Evolutionary conservation across 2,329 filamentous ascomycete species (phyloP).

Genomic region (Samsoniella hepiali): DNA sequence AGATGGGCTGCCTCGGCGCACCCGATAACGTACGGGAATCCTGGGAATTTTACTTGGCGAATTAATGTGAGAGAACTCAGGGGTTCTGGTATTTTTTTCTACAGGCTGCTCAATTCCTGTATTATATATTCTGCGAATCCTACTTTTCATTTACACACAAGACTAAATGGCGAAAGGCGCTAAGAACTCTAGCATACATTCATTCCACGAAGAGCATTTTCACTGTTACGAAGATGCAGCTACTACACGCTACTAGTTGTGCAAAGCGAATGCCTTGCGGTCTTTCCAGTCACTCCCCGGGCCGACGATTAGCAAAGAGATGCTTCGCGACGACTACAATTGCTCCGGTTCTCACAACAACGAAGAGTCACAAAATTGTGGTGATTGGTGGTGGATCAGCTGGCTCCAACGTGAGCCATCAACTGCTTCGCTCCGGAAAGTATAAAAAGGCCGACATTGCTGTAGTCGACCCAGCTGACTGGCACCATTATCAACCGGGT

Average conservation of each 20-base stretch:
- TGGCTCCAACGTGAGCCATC: slow-evolving; percentile 63
- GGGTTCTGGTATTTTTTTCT: no score
- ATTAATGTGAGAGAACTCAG: no score
- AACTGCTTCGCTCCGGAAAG: slow-evolving; percentile 58
- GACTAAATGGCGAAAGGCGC: no score
- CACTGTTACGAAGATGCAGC: neutral
- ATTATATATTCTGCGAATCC: no score
- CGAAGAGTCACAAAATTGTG: slow-evolving; percentile 55
- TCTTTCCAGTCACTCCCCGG: neutral
- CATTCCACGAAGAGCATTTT: no score
- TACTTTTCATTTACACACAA: no score
- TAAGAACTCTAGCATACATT: no score
- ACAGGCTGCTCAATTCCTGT: no score
- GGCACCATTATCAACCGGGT: slow-evolving; percentile 67
- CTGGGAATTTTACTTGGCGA: no score
- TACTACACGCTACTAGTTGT: neutral
- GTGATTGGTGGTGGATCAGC: slow-evolving; percentile 66
- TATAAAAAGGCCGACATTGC: slow-evolving; percentile 61
- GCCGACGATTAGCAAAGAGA: neutral
- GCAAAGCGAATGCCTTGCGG: neutral
- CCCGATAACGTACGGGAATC: no score
- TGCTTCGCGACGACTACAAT: neutral
- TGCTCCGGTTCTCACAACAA: neutral
- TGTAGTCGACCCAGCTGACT: slow-evolving; percentile 58
- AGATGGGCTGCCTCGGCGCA: no score